Evolutionary conservation across 1,284 basidiomycete genomes (phyloP), one percentile per base, ranked within the genome.

Genomic region (Malassezia restricta): DNA sequence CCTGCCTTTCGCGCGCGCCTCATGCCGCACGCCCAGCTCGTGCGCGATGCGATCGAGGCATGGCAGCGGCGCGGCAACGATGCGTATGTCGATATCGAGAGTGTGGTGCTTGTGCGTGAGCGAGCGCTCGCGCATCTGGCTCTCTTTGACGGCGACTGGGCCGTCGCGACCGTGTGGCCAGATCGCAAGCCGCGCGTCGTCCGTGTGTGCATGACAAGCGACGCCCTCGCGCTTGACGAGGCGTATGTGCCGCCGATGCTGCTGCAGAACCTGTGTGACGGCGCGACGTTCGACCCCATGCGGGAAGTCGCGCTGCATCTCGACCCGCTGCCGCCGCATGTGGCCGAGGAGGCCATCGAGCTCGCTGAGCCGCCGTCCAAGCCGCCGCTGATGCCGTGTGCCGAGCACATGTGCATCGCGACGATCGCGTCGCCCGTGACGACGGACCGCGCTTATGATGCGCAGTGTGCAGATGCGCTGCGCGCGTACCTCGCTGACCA

Each of bases 121-220:
- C 40, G 47, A 27, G 83, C 86, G 47, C 77, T 95, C 14, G 82
- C 81, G 9, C 77, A 78, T 43, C 75, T 88, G 28, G 89, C 88
- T 0, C 75, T 86, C 4, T 80, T 91, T 59, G 82, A 83, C 61
- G 86, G 86, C 31, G 87, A 94, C 71, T 92, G 89, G 89, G 88
- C 87, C 64, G 62, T 83, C 68, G 52, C 57, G 7, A 56, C 52
- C 32, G 47, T 53, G 5, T 24, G 47, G 8, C 56, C 43, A 12
- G 46, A 54, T 12, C 35, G 44, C 9, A 41, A 39, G 3, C 43
- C 52, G 30, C 56, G 62, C 29, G 43, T 68, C 24, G 64, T 67
- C 30, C 64, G 66, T 24, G 40, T 68, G 4, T 47, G 68, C 6
- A 44, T 48, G 5, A 56, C 37, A 11, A 8, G 7, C 11, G 7